A percentile compares a stretch with the other conserved stretches of the same genome.
These are phyloP conservation scores for Cyclocybe aegerita DNA, from an alignment of 768 basidiomycete genomes.

Conservation along the genomic window DNA sequence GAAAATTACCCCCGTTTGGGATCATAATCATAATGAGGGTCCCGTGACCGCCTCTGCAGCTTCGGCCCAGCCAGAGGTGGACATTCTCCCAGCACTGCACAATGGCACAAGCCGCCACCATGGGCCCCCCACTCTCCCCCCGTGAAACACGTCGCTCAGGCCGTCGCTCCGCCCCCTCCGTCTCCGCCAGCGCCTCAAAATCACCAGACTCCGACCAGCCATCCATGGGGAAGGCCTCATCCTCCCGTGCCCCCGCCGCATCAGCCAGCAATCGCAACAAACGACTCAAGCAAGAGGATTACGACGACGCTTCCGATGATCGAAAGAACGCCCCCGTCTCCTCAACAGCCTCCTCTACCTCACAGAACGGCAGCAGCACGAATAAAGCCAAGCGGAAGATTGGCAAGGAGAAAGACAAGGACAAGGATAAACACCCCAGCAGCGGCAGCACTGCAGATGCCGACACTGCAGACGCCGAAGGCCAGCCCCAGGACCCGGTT, in stretches of 20 bases:
- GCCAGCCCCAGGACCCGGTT: slow-evolving; percentile 38
- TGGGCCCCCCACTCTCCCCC: slow-evolving; percentile 79
- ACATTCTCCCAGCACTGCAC: slow-evolving; percentile 14
- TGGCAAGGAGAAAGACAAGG: slow-evolving; percentile 68
- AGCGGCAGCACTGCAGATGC: slow-evolving; percentile 24
- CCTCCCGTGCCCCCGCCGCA: slow-evolving; percentile 39
- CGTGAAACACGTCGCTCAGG: slow-evolving; percentile 79
- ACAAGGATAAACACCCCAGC: slow-evolving; percentile 39
- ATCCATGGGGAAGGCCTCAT: slow-evolving; percentile 48
- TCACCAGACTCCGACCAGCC: slow-evolving; percentile 70
- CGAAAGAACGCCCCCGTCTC: slow-evolving; percentile 42
- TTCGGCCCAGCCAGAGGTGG: background rate
- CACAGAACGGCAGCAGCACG: slow-evolving; percentile 26
- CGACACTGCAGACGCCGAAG: slow-evolving; percentile 28
- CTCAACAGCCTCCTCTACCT: slow-evolving; percentile 30
- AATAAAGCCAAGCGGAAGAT: slow-evolving; percentile 33
- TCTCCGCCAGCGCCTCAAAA: slow-evolving; percentile 67
- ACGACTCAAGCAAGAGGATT: slow-evolving; percentile 72
- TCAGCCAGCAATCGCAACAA: slow-evolving; percentile 48
- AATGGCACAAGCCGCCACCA: slow-evolving; percentile 67
- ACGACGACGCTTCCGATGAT: slow-evolving; percentile 61
- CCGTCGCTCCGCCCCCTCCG: slow-evolving; percentile 66
- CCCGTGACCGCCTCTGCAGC: background rate
- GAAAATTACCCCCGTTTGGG: background rate
- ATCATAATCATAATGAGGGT: too few species aligned